Base-by-base conservation (phyloP, 2,329 filamentous ascomycete species). In the Alternaria consortialis region DNA sequence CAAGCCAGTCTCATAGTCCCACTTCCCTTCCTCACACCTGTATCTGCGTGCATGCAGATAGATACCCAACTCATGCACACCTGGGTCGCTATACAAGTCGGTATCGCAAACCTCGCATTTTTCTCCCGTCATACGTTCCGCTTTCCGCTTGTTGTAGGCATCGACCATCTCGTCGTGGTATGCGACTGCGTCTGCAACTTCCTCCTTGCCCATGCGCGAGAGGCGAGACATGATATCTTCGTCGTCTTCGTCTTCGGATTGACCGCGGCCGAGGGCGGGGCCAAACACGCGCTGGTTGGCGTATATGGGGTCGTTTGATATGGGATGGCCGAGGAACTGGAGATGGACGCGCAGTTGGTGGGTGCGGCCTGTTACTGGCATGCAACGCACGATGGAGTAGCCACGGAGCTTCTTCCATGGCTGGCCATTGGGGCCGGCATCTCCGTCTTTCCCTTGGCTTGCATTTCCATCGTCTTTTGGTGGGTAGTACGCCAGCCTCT, bases 301-400 rank as follows among this genome's bases (percentile, higher is more conserved):
- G 78, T 99, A 99, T 70, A 99, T 98, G 7, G 95, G 95, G 75
- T 99, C 95, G 77, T 99, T 99, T 66, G 93, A 90, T 69, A 99
- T 98, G 2, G 95, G 95, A 75, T 98, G 91, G 1, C 95, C 95
- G 4, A 99, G 84, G 77, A 92, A 97, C 76, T 99, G 95, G 15
- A 99, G 85, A 74, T 99, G 95, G 17, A 99, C 95, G 34, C 95
- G 89, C 50, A 99, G 86, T 78, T 99, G 95, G 74, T 99, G 95
- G 12, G 95, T 99, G 52, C 95, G 88, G 0, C 95, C 95, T 0
- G 95, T 99, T 29, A 98, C 87, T 0, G 95, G 95, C 58, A 97
- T 86, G 77, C 95, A 98, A 69, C 95, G 91, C 15, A 99, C 94
- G 66, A 99, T 93, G 29, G 93, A 97, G 80, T 98, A 98, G 36